Conservation (phyloP, 2,329 filamentous ascomycete genomes). For the Paraphaeosphaeria minitans region DNA sequence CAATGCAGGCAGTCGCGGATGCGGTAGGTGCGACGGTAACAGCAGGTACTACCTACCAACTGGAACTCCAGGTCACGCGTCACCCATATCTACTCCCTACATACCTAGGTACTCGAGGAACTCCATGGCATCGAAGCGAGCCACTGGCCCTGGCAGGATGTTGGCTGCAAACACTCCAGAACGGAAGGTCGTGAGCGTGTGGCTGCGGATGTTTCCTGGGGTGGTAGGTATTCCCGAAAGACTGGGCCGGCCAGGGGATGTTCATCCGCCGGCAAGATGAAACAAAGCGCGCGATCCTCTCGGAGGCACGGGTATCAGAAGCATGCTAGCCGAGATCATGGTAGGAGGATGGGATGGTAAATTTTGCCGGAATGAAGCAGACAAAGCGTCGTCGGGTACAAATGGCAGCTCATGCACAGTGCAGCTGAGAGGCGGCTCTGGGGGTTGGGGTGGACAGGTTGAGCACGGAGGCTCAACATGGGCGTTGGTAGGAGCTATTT, state of each 20-base stretch:
- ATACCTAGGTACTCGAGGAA: not conserved
- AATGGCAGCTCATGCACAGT: not conserved
- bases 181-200: not conserved
- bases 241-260: constrained; percentile 6
- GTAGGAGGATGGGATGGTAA: not conserved
- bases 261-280: constrained; percentile 10
- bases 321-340: constrained; percentile 1
- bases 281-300: constrained; percentile 3
- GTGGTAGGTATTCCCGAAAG: not conserved
- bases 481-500: not conserved
- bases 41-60: too few species aligned
- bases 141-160: not conserved
- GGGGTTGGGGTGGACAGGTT: constrained; percentile 1
- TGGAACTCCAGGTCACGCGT: not conserved
- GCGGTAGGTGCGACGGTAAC: constrained; percentile 4
- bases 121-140: not conserved
- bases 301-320: constrained; percentile 1
- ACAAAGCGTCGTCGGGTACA: not conserved
- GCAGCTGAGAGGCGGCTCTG: constrained; percentile 3
- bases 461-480: not conserved
- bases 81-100: too few species aligned
- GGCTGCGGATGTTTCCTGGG: constrained; percentile 1
- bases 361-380: not conserved
- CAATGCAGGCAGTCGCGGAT: constrained; percentile 3
- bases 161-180: not conserved